Conservation (phyloP, 164 flowering plant species). For the Dillenia suffruticosa region DNA sequence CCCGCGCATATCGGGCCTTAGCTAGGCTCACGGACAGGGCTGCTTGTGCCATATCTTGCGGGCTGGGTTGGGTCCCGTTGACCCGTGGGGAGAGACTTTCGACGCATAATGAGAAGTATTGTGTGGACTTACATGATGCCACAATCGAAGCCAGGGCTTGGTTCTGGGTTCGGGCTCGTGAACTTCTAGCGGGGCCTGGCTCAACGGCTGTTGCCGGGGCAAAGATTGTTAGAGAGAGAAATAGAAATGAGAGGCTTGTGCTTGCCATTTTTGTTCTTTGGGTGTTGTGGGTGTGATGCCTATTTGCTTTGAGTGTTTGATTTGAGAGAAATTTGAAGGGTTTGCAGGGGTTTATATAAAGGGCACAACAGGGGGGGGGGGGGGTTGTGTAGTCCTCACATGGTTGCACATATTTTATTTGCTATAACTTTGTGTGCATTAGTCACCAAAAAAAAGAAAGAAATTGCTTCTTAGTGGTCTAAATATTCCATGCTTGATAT, state of each 20-base stretch:
- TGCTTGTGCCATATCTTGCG: conserved; percentile 24
- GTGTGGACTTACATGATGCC: conserved; percentile 28
- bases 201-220: neutral
- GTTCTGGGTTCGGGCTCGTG: conserved; percentile 9
- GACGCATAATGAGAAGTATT: conserved; percentile 29
- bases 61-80: conserved; percentile 13
- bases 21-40: conserved; percentile 35
- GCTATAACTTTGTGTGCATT: too few species aligned
- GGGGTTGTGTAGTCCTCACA: too few species aligned
- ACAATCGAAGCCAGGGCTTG: conserved; percentile 14
- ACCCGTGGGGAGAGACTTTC: conserved; percentile 12
- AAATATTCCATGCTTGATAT: too few species aligned
- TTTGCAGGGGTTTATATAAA: too few species aligned
- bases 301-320: too few species aligned
- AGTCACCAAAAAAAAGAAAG: too few species aligned
- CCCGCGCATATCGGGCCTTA: conserved; percentile 24
- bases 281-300: too few species aligned
- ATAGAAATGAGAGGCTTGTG: conserved; percentile 9
- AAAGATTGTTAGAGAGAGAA: conserved; percentile 11
- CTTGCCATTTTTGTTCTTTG: conserved; percentile 14
- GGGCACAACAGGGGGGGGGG: too few species aligned
- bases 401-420: too few species aligned
- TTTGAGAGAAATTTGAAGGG: too few species aligned
- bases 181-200: neutral
- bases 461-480: too few species aligned